phyloP scores from a whole-genome alignment of 2,329 filamentous ascomycete species.

The Pseudovirgaria hyperparasitica region DNA sequence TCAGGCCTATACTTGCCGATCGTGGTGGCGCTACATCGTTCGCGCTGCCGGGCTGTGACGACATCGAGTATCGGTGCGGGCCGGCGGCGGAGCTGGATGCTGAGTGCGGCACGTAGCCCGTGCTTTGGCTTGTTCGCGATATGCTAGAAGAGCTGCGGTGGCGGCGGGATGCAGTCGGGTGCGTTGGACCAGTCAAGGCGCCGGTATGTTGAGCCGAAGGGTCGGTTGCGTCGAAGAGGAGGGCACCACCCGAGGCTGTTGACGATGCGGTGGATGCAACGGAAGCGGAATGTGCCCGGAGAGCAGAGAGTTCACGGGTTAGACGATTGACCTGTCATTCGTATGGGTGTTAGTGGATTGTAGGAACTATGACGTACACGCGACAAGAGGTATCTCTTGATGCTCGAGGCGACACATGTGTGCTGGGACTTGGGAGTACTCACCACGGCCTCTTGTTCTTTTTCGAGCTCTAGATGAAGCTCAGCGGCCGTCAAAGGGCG shows the following conservation, averaged over 20 bases:
- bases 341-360: neutral
- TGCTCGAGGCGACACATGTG: neutral
- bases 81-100: slow-evolving; percentile 13
- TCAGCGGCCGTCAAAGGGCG: slow-evolving; percentile 80
- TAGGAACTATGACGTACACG: neutral
- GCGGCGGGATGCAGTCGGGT: slow-evolving; percentile 41
- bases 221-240: slow-evolving; percentile 34
- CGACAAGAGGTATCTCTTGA: neutral
- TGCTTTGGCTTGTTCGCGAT: slow-evolving; percentile 20
- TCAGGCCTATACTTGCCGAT: slow-evolving; percentile 19
- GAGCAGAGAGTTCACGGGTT: slow-evolving; percentile 71
- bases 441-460: slow-evolving; percentile 90
- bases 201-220: slow-evolving; percentile 28
- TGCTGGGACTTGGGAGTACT: slow-evolving; percentile 15
- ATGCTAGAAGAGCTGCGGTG: slow-evolving; percentile 45
- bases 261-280: slow-evolving; percentile 46
- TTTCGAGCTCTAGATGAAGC: slow-evolving; percentile 78
- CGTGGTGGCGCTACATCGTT: slow-evolving; percentile 12
- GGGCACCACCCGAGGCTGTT: slow-evolving; percentile 38
- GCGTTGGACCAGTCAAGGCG: slow-evolving; percentile 32
- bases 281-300: slow-evolving; percentile 58
- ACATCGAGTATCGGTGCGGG: slow-evolving; percentile 18
- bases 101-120: slow-evolving; percentile 9
- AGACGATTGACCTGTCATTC: slow-evolving; percentile 68
- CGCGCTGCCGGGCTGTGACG: slow-evolving; percentile 14